These are phyloP conservation scores for Artomyces pyxidatus DNA, from an alignment of 768 basidiomycete species.

Conservation along the genomic window DNA sequence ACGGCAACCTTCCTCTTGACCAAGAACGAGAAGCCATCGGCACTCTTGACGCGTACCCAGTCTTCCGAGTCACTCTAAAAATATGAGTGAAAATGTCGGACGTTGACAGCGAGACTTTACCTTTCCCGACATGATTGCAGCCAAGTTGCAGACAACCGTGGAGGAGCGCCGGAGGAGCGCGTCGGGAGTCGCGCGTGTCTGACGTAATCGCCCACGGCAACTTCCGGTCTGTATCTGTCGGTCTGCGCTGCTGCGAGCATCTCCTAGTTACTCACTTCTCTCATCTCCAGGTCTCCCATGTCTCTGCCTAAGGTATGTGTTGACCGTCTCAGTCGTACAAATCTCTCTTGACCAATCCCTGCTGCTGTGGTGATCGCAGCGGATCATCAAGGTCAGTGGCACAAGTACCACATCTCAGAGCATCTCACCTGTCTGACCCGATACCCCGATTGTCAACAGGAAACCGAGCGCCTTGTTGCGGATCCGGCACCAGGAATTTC, in stretches of 20 bases:
- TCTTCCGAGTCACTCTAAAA: too few relatives aligned
- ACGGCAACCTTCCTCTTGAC: conserved; percentile 68
- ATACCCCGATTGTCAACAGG: conserved; percentile 56
- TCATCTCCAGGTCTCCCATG: conserved; percentile 23
- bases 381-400: conserved; percentile 43
- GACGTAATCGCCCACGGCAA: neutral
- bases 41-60: conserved; percentile 73
- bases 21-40: conserved; percentile 77
- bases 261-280: neutral
- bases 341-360: neutral
- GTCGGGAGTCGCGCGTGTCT: neutral
- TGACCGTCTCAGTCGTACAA: neutral
- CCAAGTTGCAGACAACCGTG: too few relatives aligned
- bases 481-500: conserved; percentile 97
- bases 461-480: conserved; percentile 92
- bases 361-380: conserved; percentile 25
- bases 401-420: too few relatives aligned
- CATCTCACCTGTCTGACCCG: too few relatives aligned
- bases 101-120: neutral
- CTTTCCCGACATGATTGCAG: neutral
- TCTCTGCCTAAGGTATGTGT: conserved; percentile 46
- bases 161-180: too few relatives aligned
- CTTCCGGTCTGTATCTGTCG: neutral
- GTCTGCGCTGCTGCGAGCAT: neutral
- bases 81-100: too few relatives aligned